Evolutionary conservation across 352 stramenopile species (phyloP), one percentile per base, ranked within the genome.

Genomic region (Globisporangium abappressorium): DNA sequence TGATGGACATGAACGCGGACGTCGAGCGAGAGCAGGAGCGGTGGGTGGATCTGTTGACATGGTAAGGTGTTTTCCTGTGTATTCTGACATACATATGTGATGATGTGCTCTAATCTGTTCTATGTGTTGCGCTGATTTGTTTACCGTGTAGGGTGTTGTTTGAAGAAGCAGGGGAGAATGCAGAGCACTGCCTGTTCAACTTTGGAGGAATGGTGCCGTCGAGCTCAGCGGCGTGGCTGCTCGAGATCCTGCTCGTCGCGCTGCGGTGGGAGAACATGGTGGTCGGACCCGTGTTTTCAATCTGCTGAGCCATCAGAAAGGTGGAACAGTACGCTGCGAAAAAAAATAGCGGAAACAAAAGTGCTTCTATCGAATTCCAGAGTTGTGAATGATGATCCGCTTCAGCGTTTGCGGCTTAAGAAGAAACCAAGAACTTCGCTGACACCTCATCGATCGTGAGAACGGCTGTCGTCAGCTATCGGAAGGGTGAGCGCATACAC

Each of bases 21-120:
- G 18, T 34, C 11, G 9, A 18, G 8, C 22, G 62, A 53, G 36
- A 43, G 33, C 28, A 68, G 54, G 26, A 66, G 22, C 62, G 74
- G 20, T 91, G 82, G 82, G 73, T 85, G 62, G 73, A 84, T 26
- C 73, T 89, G 60, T 83, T 79, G 54, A 79, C 73, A 12, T 91
- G 77, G 77, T 84, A 56, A 22, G 70, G 15, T 22, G 43, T n/a
- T 9, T 78, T 57, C 2, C 20, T 46, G 20, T 57, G 1, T 57
- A 28, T 36, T 8, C 30, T 56, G 58, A 28, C 24, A n/a, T 28
- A 11, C 26, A 5, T 12, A 14, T 58, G 26, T 18, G 53, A 58
- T 5, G 51, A 1, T 41, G 34, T 9, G 14, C 28, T 41, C 28
- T 43, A 22, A 60, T 34, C 1, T 62, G 30, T 51, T 69, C 30